phyloP scores from a whole-genome alignment of 495 filamentous ascomycete species.

The Hyaloscypha variabilis region DNA sequence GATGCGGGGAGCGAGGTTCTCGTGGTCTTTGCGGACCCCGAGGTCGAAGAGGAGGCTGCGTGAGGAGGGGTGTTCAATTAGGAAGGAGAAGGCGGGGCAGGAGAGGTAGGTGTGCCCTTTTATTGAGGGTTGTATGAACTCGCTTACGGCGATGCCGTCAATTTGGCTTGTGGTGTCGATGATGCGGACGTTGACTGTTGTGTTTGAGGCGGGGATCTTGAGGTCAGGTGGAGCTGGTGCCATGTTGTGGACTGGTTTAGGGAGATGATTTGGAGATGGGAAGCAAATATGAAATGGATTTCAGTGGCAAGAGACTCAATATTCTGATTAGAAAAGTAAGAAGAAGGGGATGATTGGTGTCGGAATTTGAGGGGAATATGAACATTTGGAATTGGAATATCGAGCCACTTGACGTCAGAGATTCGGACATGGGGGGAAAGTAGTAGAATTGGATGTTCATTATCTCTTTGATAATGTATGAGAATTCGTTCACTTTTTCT shows the following conservation, averaged over 20 bases:
- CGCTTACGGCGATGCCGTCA: constrained; percentile 31
- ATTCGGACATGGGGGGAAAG: not conserved
- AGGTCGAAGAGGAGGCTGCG: constrained; percentile 56
- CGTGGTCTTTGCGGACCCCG: constrained; percentile 51
- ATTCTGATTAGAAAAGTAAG: no score
- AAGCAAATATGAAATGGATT: not conserved
- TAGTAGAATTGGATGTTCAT: not conserved
- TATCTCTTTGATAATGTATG: not conserved
- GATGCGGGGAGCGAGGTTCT: constrained; percentile 46
- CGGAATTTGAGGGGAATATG: no score
- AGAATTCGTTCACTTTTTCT: no score
- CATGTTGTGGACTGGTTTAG: constrained; percentile 13
- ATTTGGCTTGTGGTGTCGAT: constrained; percentile 52
- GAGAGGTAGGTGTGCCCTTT: constrained; percentile 42
- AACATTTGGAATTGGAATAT: not conserved
- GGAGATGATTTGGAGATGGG: not conserved
- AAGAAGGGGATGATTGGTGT: no score
- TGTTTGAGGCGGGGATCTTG: constrained; percentile 47
- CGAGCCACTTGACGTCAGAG: constrained; percentile 10
- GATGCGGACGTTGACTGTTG: constrained; percentile 55
- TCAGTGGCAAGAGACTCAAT: no score
- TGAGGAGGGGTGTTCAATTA: constrained; percentile 46
- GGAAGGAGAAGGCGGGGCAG: constrained; percentile 50
- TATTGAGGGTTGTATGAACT: constrained; percentile 48
- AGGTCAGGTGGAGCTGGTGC: constrained; percentile 39